Percentiles rank a stretch among this genome's conserved stretches.
These are phyloP conservation scores for Simmondsia chinensis DNA, from an alignment of 148 eudicot genomes.

Conservation along the genomic window DNA sequence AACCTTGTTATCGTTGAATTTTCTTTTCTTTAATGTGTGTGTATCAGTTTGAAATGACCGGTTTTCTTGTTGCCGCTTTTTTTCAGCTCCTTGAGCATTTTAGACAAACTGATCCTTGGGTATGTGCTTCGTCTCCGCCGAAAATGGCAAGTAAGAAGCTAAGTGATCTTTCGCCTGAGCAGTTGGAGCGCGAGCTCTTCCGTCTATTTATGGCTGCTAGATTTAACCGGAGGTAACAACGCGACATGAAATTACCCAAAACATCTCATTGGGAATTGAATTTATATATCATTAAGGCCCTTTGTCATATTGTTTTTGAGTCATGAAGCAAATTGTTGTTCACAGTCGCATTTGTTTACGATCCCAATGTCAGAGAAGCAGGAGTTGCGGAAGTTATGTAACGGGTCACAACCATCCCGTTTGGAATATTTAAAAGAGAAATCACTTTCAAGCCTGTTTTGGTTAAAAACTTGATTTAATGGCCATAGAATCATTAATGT, in stretches of 20 bases:
- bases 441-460: no score
- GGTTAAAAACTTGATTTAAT: no score
- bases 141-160: slow-evolving; percentile 19
- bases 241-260: no score
- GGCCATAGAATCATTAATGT: no score
- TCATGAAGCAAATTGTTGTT: no score
- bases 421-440: no score
- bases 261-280: no score
- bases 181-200: slow-evolving; percentile 45
- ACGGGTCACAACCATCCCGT: neutral
- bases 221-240: slow-evolving; percentile 49
- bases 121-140: slow-evolving; percentile 16
- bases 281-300: no score
- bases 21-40: neutral
- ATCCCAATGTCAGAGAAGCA: neutral
- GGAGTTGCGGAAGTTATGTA: neutral
- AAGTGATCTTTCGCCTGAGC: slow-evolving; percentile 18
- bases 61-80: neutral
- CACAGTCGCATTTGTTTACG: neutral
- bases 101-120: slow-evolving; percentile 56
- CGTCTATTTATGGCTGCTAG: slow-evolving; percentile 24
- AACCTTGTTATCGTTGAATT: neutral
- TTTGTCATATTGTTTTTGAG: no score
- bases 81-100: slow-evolving; percentile 50
- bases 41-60: neutral